A percentile compares a stretch with the other conserved stretches of the same genome.
Conservation (phyloP, 2,329 filamentous ascomycete species). For the Lachnellula arida region DNA sequence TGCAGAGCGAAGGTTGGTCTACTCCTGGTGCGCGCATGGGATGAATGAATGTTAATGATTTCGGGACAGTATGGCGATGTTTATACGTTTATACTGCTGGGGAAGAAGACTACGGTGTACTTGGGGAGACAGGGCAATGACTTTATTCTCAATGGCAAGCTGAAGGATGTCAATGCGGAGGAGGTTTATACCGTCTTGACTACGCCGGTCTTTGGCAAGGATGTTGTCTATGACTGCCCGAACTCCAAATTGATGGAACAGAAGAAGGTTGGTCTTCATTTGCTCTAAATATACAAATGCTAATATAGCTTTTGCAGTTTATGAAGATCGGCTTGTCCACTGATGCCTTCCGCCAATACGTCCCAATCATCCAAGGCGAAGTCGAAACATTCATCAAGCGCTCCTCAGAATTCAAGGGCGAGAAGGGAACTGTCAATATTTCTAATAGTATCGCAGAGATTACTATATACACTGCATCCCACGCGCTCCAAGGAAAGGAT, state of each 20-base stretch:
- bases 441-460: constrained; percentile 75
- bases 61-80: constrained; percentile 70
- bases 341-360: constrained; percentile 69
- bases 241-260: constrained; percentile 94
- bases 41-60: constrained; percentile 7
- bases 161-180: constrained; percentile 84
- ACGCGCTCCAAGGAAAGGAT: constrained; percentile 78
- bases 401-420: constrained; percentile 60
- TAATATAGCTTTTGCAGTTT: constrained; percentile 46
- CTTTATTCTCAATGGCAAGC: constrained; percentile 86
- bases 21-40: constrained; percentile 32
- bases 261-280: constrained; percentile 63
- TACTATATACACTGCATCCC: constrained; percentile 85
- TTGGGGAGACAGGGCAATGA: constrained; percentile 80
- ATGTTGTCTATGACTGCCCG: constrained; percentile 87
- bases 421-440: constrained; percentile 66
- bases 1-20: constrained; percentile 65
- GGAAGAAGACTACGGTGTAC: constrained; percentile 84
- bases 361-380: constrained; percentile 72
- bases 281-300: constrained; percentile 9
- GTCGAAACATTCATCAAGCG: constrained; percentile 68
- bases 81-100: constrained; percentile 84
- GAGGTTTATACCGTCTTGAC: constrained; percentile 81
- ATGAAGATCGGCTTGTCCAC: constrained; percentile 78
- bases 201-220: constrained; percentile 69